Evolutionary conservation across 306 rosid species (phyloP), one percentile per base, ranked within the genome.

Genomic region (Castanospermum australe): DNA sequence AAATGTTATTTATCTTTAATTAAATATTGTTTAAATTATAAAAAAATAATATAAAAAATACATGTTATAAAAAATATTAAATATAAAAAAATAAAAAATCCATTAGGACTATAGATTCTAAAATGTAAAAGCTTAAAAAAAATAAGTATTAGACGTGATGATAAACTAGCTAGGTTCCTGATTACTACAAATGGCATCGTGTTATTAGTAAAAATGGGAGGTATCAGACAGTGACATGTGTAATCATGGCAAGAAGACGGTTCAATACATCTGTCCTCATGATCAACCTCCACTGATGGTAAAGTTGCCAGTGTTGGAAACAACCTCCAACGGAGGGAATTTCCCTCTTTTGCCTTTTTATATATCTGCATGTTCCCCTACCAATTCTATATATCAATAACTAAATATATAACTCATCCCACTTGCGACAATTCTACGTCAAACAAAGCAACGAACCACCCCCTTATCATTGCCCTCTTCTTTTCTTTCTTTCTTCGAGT

Each of bases 191-290:
- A 65, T 50, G 79, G 78, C 78, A 83, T 38, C 39, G 63, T 82
- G 79, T 79, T 79, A 54, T 82, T 76, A 60, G 77, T 73, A 45
- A 44, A 76, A 80, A 57, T 82, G 72, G 61, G 80, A 84, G 72
- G 61, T 77, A 84, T 68, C 50, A 80, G 77, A 77, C 67, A 71
- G 64, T 71, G 69, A 33, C 70, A 70, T 48, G 36, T 56, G 77
- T 57, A 80, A 82, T 82, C 74, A 77, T 82, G 66, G 62, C 80
- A 77, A 80, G 76, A 77, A 81, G 88, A 86, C 86, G 73, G 35
- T 73, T 72, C 21, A 25, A 67, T 63, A 74, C 68, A 84, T 55
- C 87, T 55, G 69, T 77, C 71, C 64, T 76, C 79, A n/a, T n/a
- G n/a, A n/a, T n/a, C n/a, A 72, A 84, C 79, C 83, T 81, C 72